Base-by-base conservation (phyloP, 1,139 yeast genomes). In the Yamadazyma dushanensis region DNA sequence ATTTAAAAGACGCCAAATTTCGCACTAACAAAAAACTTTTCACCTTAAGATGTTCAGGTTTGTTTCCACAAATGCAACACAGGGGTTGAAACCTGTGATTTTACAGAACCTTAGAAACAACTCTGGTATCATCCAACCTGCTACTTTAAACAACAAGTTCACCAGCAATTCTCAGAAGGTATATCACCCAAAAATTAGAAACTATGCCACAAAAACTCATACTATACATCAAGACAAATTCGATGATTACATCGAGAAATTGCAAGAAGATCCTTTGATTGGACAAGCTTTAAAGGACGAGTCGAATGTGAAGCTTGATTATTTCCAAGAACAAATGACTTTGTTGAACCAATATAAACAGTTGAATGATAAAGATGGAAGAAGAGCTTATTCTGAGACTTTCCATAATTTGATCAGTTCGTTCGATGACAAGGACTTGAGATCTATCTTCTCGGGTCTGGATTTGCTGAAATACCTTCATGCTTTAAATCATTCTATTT, bases 31-130 rank as follows among this genome's bases (percentile, higher is more conserved):
- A 32, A 32, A 32, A 26, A 14, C 26, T 32, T 32, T 20, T 19
- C 11, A 20, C 20, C 8, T 11, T 22, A 26, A 15, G 25, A 69
- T 70, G 74, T 68, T 70, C 44, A 61, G 75, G 47, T 58, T 69
- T 41, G 59, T 69, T 20, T 54, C 67, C 11, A 50, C 62, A 10
- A 66, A 64, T 44, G 61, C 72, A 17, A 65, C 56, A 38, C 65
- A 56, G 43, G 59, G 65, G 34, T 51, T 70, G 28, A 59, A 70
- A 40, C 73, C 75, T 8, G 66, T 56, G 26, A 49, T 69, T 35
- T 56, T 67, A 38, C 67, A 57, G 55, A 66, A 69, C 45, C 68
- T 68, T 20, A 59, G 70, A 41, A 56, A 54, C 33, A 61, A 61
- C 45, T 55, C 59, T 27, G 56, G 59, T 10, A 42, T 57, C 26